Evolutionary conservation across 2,329 filamentous ascomycete species (phyloP), one percentile per base, ranked within the genome.

Genomic region (Exophiala sp.): DNA sequence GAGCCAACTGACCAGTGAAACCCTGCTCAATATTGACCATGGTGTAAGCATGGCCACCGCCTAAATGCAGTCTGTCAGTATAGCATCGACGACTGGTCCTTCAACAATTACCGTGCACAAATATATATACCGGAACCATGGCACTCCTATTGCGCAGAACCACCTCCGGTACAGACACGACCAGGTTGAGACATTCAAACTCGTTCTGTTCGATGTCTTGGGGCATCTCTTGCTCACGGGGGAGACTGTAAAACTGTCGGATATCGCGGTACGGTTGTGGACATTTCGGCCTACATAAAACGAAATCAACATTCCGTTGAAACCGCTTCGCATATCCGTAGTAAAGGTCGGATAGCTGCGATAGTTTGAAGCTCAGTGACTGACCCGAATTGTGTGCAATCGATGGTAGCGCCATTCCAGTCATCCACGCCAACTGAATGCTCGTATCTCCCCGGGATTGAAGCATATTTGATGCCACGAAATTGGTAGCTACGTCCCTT

Each of bases 21-120:
- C 40, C 40, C n/a, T 42, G 40, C 40, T 42, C 40, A 9, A 42
- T 42, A 21, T 42, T 42, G 40, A 42, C 40, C 40, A 42, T 42
- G 40, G 40, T 42, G 24, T 42, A 42, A 42, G 40, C 40, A 10
- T 42, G 40, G 40, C 40, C 40, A 9, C 40, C 40, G 24, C 40
- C 40, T 42, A 42, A n/a, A n/a, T n/a, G n/a, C n/a, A n/a, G n/a
- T n/a, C n/a, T n/a, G n/a, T n/a, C n/a, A n/a, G n/a, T n/a, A n/a
- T n/a, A n/a, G n/a, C n/a, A n/a, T n/a, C n/a, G n/a, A n/a, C n/a
- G 34, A 36, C n/a, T 36, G 9, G 34, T 36, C 34, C 34, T 9
- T 9, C n/a, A 36, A 9, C 14, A 20, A 14, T 21, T 2, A 21
- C 40, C 40, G 24, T 42, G 40, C 40, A 42, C 40, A 42, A 42